Percentiles rank a stretch among this genome's conserved stretches.
phyloP scores from a whole-genome alignment of 257 asterid genomes.

The Solanum clarkiae region DNA sequence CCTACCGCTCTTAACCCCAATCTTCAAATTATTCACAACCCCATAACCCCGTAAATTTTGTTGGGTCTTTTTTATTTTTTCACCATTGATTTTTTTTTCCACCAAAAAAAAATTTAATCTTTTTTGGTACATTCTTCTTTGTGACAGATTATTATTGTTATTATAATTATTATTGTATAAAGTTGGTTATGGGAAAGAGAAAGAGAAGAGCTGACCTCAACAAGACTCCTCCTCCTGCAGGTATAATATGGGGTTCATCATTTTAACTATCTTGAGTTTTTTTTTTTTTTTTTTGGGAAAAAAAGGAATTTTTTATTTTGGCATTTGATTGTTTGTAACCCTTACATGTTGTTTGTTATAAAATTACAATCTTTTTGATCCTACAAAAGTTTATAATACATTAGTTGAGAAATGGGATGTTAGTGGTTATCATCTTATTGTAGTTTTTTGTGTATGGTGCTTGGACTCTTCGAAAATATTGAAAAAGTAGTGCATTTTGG shows the following conservation, averaged over 20 bases:
- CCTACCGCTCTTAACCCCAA: not conserved
- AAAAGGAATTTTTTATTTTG: not conserved
- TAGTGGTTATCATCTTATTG: not conserved
- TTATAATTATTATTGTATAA: not conserved
- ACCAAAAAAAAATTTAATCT: not conserved
- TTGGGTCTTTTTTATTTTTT: not conserved
- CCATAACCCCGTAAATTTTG: not conserved
- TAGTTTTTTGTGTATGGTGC: not conserved
- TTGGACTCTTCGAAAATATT: not conserved
- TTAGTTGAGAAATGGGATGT: not conserved
- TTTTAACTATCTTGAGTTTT: not conserved
- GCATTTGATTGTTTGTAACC: not conserved
- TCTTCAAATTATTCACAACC: not conserved
- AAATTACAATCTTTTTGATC: not conserved
- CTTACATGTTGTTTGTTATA: not conserved
- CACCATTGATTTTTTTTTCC: not conserved
- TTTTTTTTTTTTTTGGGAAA: not conserved
- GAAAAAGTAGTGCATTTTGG: not conserved
- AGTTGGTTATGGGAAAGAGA: conserved; percentile 4
- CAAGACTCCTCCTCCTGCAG: conserved; percentile 8
- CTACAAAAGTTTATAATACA: not conserved
- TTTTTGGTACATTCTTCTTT: not conserved
- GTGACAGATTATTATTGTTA: not conserved
- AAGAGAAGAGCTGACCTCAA: conserved; percentile 5
- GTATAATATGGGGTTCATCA: not conserved